These are phyloP conservation scores for Hypocrella siamensis DNA, from an alignment of 2,329 filamentous ascomycete genomes.

Conservation along the genomic window DNA sequence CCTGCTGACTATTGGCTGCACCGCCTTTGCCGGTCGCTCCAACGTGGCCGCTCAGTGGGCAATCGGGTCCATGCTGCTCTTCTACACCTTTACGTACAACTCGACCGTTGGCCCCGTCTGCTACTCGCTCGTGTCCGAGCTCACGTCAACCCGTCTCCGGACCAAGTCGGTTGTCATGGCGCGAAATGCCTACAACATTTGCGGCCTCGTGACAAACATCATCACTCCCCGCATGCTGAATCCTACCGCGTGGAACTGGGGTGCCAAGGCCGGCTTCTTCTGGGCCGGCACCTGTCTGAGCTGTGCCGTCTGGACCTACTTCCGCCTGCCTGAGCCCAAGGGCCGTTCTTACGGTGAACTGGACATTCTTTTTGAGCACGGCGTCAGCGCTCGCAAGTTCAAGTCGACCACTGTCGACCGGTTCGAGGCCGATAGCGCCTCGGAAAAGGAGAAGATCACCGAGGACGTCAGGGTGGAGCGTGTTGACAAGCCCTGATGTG, in stretches of 20 bases:
- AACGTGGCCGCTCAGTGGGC: slow-evolving; percentile 30
- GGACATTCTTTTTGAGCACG: slow-evolving; percentile 35
- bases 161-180: slow-evolving; percentile 30
- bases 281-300: slow-evolving; percentile 27
- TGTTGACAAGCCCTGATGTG: slow-evolving; percentile 2
- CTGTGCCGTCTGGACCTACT: slow-evolving; percentile 33
- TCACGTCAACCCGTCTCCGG: slow-evolving; percentile 27
- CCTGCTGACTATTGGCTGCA: slow-evolving; percentile 28
- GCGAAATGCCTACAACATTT: slow-evolving; percentile 30
- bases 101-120: slow-evolving; percentile 40
- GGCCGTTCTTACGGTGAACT: slow-evolving; percentile 38
- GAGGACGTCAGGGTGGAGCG: slow-evolving; percentile 6
- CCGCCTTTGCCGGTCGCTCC: slow-evolving; percentile 36
- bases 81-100: slow-evolving; percentile 28
- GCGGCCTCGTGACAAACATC: slow-evolving; percentile 29
- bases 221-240: slow-evolving; percentile 31
- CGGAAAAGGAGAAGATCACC: slow-evolving; percentile 8
- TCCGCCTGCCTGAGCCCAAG: slow-evolving; percentile 37
- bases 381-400: slow-evolving; percentile 25
- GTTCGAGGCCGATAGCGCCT: slow-evolving; percentile 7
- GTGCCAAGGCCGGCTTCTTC: slow-evolving; percentile 30
- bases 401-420: slow-evolving; percentile 14
- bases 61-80: slow-evolving; percentile 27
- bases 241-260: slow-evolving; percentile 28
- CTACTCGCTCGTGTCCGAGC: slow-evolving; percentile 60